Conservation (phyloP, 2,329 filamentous ascomycete genomes). For the Orbilia javanica region DNA sequence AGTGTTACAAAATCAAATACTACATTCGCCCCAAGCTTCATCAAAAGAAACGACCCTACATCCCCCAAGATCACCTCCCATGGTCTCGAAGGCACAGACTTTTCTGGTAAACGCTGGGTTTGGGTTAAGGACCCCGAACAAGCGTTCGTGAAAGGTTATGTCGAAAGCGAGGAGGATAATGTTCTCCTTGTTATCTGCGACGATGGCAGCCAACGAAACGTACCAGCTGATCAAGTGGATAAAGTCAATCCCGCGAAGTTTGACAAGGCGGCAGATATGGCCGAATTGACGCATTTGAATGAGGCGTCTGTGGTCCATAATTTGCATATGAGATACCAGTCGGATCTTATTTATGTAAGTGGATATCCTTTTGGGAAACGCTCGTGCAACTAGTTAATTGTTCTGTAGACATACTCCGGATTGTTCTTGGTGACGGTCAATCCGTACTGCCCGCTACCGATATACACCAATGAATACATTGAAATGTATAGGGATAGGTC, state of each 20-base stretch:
- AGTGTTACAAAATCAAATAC: conserved; percentile 74
- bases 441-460: conserved; percentile 92
- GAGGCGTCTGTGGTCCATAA: conserved; percentile 98
- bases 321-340: conserved; percentile 91
- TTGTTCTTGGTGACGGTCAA: conserved; percentile 97
- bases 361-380: not conserved
- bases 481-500: conserved; percentile 96
- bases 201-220: conserved; percentile 90
- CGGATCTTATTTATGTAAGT: conserved; percentile 87
- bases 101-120: conserved; percentile 97
- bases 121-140: conserved; percentile 90
- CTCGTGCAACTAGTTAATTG: not conserved
- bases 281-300: conserved; percentile 96
- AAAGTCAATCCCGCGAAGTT: conserved; percentile 99
- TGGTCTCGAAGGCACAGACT: conserved; percentile 94
- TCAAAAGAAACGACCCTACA: conserved; percentile 71
- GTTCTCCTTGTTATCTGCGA: conserved; percentile 89
- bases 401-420: conserved; percentile 85
- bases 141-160: conserved; percentile 92
- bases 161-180: conserved; percentile 81
- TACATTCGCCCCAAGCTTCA: conserved; percentile 96
- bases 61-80: conserved; percentile 51
- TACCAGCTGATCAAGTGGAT: conserved; percentile 88
- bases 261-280: conserved; percentile 99
- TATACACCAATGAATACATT: conserved; percentile 96